Base-by-base conservation (phyloP, 2,329 filamentous ascomycete species). In the Epichloe gansuensis region DNA sequence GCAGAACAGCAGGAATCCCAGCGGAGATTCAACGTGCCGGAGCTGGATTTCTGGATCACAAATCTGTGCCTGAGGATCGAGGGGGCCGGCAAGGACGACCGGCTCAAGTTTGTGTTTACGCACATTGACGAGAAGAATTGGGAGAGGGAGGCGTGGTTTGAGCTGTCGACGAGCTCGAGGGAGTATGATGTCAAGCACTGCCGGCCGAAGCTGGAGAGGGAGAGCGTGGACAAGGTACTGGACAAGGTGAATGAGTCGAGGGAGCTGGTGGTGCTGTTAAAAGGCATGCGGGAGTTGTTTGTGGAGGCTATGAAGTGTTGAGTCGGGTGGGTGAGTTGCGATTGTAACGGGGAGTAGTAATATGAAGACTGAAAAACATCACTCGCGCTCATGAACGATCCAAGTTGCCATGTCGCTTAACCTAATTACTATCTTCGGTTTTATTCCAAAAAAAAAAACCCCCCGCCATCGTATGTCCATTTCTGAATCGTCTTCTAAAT, bases 31-130 rank as follows among this genome's bases (percentile, higher is more conserved):
- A 97, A 98, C 68, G 80, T 87, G 43, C 93, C 93, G 0, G 93
- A 98, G 71, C 76, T 98, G 45, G 87, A 90, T 59, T 97, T 97
- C 65, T 98, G 93, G 93, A 87, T 95, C 66, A 85, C 85, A 51
- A 93, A 91, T 64, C 73, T 98, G 54, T 90, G 91, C 53, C 68
- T 97, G 64, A 76, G 85, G 55, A 94, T 98, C 63, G 91, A 97
- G 64, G 91, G 91, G 2, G 87, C 87, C 0, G 90, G 88, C 1
- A 79, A 81, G 63, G 83, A 87, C 56, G 90, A 96, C 68, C 78
- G 87, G 27, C 74, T 98, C 59, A 91, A 91, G 68, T 95, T 98
- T 66, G 79, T 93, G 2, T 98, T 89, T 64, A 86, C 82, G 31
- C 87, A 94, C 66, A 74, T 97, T 45, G 82, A 94, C 63, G 89